Conservation (phyloP, 1,284 basidiomycete genomes). For the Microbotryomycetes sp. region DNA sequence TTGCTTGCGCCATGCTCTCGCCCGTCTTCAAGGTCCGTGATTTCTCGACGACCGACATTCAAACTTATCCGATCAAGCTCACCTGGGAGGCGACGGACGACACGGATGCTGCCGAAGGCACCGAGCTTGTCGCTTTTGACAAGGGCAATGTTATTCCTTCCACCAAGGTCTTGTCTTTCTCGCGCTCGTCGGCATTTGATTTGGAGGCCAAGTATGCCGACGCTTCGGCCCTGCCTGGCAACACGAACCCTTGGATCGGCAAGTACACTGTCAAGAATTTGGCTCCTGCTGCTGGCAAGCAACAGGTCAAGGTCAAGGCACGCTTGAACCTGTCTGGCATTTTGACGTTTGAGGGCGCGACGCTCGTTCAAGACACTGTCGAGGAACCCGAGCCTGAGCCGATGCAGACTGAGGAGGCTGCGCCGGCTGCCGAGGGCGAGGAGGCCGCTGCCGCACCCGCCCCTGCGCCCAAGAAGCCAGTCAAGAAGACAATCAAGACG, state of each 20-base stretch:
- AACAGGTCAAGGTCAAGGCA: constrained; percentile 80
- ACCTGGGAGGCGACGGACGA: constrained; percentile 70
- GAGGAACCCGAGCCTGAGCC: constrained; percentile 56
- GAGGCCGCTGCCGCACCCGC: constrained; percentile 51
- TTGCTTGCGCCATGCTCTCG: constrained; percentile 86
- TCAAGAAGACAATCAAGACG: constrained; percentile 69
- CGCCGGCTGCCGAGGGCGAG: constrained; percentile 43
- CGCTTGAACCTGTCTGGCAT: constrained; percentile 77
- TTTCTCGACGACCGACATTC: constrained; percentile 76
- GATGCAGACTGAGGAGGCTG: constrained; percentile 59
- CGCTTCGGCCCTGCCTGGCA: constrained; percentile 59
- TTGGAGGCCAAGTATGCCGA: constrained; percentile 75
- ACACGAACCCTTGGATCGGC: constrained; percentile 73
- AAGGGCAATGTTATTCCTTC: constrained; percentile 74
- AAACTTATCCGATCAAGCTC: constrained; percentile 77
- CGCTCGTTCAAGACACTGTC: constrained; percentile 62
- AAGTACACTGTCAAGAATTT: constrained; percentile 73
- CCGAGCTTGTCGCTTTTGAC: constrained; percentile 78
- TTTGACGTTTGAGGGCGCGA: constrained; percentile 73
- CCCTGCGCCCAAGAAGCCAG: constrained; percentile 51
- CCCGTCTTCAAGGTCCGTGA: constrained; percentile 93
- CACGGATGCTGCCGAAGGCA: constrained; percentile 64
- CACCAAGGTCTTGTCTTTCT: constrained; percentile 86
- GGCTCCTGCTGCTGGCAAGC: constrained; percentile 59
- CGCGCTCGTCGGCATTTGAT: constrained; percentile 75